Conservation (phyloP, 192 early-diverging fungal genomes). For the Phycomyces blakesleeanus region DNA sequence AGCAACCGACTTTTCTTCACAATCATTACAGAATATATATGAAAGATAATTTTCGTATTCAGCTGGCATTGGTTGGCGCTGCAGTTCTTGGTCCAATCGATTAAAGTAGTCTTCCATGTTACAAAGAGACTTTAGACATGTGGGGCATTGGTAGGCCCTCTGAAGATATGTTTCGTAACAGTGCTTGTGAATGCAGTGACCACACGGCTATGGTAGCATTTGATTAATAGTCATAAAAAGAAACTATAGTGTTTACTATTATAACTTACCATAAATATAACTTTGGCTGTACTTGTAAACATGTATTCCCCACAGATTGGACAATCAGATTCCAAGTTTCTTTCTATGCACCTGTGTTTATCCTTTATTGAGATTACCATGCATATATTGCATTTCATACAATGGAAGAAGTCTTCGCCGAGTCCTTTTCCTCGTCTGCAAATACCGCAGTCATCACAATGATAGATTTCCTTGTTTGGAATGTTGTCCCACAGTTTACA, state of each 20-base stretch:
- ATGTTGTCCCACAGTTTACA: constrained; percentile 94
- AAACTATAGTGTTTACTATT: background rate
- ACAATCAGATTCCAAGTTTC: constrained; percentile 87
- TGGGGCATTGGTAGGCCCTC: constrained; percentile 93
- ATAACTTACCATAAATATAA: constrained; percentile 76
- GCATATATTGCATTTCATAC: constrained; percentile 87
- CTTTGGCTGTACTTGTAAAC: constrained; percentile 78
- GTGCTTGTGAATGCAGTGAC: constrained; percentile 86
- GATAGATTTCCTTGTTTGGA: constrained; percentile 80
- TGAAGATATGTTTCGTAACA: constrained; percentile 83
- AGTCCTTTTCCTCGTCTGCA: constrained; percentile 84
- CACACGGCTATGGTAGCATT: constrained; percentile 61
- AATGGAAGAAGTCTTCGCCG: constrained; percentile 85
- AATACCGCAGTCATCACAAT: constrained; percentile 91
- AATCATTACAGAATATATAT: constrained; percentile 92
- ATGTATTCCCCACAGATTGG: constrained; percentile 96
- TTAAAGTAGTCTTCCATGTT: constrained; percentile 79
- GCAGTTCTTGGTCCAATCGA: constrained; percentile 79
- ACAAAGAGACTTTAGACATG: constrained; percentile 87
- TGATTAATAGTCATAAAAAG: background rate
- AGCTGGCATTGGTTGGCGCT: constrained; percentile 80
- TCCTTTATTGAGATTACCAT: constrained; percentile 71
- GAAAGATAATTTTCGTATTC: constrained; percentile 77
- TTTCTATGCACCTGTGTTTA: constrained; percentile 87
- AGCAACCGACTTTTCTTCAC: constrained; percentile 76